Evolutionary conservation across 2,329 filamentous ascomycete species (phyloP).

Genomic region (Lizonia empirigonia): DNA sequence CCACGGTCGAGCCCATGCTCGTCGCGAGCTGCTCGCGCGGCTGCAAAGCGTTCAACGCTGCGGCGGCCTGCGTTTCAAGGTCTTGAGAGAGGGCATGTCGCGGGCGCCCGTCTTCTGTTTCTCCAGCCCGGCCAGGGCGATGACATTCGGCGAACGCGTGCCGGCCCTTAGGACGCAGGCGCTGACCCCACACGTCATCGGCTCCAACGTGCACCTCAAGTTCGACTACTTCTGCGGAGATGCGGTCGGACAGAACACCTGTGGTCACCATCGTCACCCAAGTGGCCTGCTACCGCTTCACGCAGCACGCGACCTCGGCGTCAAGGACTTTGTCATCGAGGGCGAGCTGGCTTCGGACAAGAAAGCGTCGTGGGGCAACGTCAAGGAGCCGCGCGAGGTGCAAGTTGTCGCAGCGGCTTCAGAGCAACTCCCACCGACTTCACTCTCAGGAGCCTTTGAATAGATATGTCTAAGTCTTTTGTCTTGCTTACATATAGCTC

Average conservation of each 20-base stretch:
- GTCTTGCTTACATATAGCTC: no score
- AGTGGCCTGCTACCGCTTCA: conserved; percentile 18
- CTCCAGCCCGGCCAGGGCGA: conserved; percentile 20
- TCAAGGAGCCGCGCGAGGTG: conserved; percentile 27
- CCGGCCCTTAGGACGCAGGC: neutral
- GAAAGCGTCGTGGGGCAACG: conserved; percentile 32
- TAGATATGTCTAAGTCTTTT: no score
- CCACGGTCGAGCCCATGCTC: conserved; percentile 36
- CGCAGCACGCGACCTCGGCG: conserved; percentile 8
- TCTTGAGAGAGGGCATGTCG: conserved; percentile 25
- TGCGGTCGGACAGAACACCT: conserved; percentile 39
- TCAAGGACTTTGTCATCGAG: conserved; percentile 23
- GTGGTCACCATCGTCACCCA: conserved; percentile 36
- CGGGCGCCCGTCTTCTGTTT: conserved; percentile 35
- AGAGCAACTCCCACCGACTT: no score
- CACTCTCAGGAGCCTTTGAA: no score
- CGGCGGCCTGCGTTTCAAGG: conserved; percentile 25
- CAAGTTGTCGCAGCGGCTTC: conserved; percentile 33
- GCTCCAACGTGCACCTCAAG: conserved; percentile 27
- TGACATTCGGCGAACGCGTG: conserved; percentile 1
- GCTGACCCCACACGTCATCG: conserved; percentile 25
- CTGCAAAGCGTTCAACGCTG: conserved; percentile 32
- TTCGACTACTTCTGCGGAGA: conserved; percentile 27
- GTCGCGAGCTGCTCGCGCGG: conserved; percentile 40
- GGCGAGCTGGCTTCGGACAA: conserved; percentile 35